Evolutionary conservation across 73 alveolate genomes (phyloP), one percentile per base, ranked within the genome.

Genomic region (Tetrahymena malaccensis): DNA sequence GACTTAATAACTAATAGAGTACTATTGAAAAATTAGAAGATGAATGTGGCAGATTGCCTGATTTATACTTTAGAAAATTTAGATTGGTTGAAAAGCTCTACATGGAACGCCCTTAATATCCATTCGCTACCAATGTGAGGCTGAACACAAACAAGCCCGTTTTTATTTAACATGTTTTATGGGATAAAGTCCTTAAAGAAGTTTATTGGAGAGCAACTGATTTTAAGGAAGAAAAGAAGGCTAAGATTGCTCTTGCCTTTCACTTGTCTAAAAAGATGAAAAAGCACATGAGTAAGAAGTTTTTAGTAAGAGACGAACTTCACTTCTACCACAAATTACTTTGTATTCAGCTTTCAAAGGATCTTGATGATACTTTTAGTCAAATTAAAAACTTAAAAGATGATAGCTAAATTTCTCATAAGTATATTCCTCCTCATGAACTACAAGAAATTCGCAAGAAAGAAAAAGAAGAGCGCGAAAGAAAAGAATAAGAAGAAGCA

Each of bases 161-260:
- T n/a, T 70, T 70, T n/a, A 22, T 70, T 31, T 31, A 70, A 40
- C 89, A 70, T 70, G 37, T 27, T 70, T 27, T 70, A 33, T 70
- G 89, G 89, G 89, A 70, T 31, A 70, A 70, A 31, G 89, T 70
- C 5, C 89, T 70, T n/a, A 70, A 70, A 70, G 89, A 70, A 70
- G 89, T 70, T n/a, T 70, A 70, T 70, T 70, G 89, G 89, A 70
- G 89, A 70, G 89, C 89, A 70, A 70, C 89, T 70, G 89, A 70
- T 70, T 70, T 70, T 70, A 70, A 70, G 31, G 89, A 70, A 70
- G 89, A 70, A 70, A 70, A 70, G 89, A 70, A 70, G 37, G 89
- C 89, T 33, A 70, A 70, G 89, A 27, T 70, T 4, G 89, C 89
- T 70, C 89, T 70, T 70, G 89, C 89, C 31, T 70, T 70, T 70